Evolutionary conservation across 108 stramenopile genomes (phyloP), one percentile per base, ranked within the genome.

Genomic region (Cylindrotheca fusiformis): DNA sequence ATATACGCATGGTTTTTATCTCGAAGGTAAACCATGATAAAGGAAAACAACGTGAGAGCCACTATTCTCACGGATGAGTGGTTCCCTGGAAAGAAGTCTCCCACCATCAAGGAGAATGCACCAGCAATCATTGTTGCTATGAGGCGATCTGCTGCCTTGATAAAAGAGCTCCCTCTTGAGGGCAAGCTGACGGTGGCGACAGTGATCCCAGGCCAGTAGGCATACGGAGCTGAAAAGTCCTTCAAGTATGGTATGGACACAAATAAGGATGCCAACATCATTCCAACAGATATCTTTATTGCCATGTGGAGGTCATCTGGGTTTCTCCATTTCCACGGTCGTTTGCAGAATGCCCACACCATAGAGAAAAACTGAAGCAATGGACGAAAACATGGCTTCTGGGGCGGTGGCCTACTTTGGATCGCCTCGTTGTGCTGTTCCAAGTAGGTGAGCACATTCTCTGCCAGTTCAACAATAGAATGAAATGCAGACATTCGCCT

Each of bases 391-490:
- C 36, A 41, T 41, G 10, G 36, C 14, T 14, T 14, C 36, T 41
- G 6, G 36, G 6, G 36, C 36, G 10, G 36, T 41, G 10, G 14
- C 14, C 36, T 41, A 41, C 10, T 41, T 41, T n/a, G 36, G 10
- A 10, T 41, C 14, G 36, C 10, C 14, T 10, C 36, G 14, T 41
- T 14, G 14, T 41, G 36, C 1, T 52, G 45, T 30, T 31, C 23
- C 14, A 24, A 44, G 22, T 36, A 60, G n/a, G 55, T 52, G 0
- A 10, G 20, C 18, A 58, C 18, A 29, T 18, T 48, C n/a, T 32
- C 4, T 12, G 63, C 56, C 27, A 45, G 4, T 55, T 69, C 74
- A 50, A 50, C n/a, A 10, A 75, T 62, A 25, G 68, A 68, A 41
- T 64, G 51, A 45, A 64, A 29, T 18, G 69, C 55, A 27, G 61